Conservation (phyloP, 805 yeast genomes). For the Wickerhamomyces chambardii region DNA sequence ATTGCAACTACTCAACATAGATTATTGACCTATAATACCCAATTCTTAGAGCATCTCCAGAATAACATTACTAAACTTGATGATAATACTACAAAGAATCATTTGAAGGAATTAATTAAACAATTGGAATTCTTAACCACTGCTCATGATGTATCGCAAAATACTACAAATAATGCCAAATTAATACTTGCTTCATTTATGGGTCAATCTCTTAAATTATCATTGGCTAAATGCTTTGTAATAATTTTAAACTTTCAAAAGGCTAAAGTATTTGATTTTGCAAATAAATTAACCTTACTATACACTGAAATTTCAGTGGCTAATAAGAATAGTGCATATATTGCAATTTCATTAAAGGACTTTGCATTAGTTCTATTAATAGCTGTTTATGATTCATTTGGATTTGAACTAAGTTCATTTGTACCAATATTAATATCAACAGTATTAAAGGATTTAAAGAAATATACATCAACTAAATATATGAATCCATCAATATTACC, state of each 20-base stretch:
- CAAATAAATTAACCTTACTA: not conserved
- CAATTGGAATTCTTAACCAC: not conserved
- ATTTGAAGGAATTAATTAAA: not conserved
- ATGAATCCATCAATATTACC: conserved; percentile 20
- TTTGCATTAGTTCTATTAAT: conserved; percentile 19
- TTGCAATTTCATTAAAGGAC: conserved; percentile 14
- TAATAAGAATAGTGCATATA: not conserved
- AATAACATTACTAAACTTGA: not conserved
- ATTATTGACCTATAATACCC: not conserved
- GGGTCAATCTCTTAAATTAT: not conserved
- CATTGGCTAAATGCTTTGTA: not conserved
- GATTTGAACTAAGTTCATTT: conserved; percentile 22
- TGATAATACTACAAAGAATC: not conserved
- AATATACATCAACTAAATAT: conserved; percentile 21
- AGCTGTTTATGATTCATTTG: conserved; percentile 22
- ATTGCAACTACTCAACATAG: not conserved
- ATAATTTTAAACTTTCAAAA: not conserved
- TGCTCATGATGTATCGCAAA: not conserved
- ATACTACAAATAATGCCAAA: too few species aligned
- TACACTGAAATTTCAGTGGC: not conserved
- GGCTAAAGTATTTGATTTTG: not conserved
- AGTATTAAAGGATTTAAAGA: conserved; percentile 24
- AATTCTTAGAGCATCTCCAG: not conserved
- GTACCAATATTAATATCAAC: conserved; percentile 21
- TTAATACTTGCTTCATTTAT: not conserved